These are phyloP conservation scores for Umbelopsis ramanniana DNA, from an alignment of 192 early-diverging fungal genomes.

Conservation along the genomic window DNA sequence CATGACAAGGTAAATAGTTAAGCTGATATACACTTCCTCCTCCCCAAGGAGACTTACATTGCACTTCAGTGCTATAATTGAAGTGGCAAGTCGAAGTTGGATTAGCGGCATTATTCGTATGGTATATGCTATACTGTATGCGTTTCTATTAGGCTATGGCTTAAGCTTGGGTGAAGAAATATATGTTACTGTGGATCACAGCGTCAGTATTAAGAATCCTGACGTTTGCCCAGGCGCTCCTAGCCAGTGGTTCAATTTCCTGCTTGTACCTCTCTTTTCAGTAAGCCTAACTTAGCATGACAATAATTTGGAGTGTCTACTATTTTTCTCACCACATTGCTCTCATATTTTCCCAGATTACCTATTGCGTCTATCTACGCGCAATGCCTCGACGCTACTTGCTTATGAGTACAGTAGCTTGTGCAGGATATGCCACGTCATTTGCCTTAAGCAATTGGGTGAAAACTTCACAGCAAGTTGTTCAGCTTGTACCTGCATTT, in stretches of 20 bases:
- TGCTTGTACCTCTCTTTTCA: constrained; percentile 57
- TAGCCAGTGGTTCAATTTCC: constrained; percentile 44
- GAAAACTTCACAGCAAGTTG: constrained; percentile 57
- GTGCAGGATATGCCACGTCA: constrained; percentile 69
- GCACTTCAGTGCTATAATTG: constrained; percentile 70
- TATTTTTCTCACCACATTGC: background rate
- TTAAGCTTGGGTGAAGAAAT: constrained; percentile 65
- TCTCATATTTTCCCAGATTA: constrained; percentile 9
- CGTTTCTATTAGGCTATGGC: constrained; percentile 80
- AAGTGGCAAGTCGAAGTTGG: constrained; percentile 85
- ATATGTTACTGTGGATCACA: constrained; percentile 51
- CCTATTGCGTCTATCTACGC: constrained; percentile 49
- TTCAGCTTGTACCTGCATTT: constrained; percentile 75
- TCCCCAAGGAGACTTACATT: background rate
- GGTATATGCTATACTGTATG: constrained; percentile 82
- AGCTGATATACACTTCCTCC: no score
- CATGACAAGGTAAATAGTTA: constrained; percentile 60
- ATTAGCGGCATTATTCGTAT: constrained; percentile 87
- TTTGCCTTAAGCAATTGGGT: constrained; percentile 55
- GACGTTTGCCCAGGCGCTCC: background rate
- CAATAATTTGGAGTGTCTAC: background rate
- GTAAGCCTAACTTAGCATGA: background rate
- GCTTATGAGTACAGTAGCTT: constrained; percentile 70
- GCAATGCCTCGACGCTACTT: constrained; percentile 66
- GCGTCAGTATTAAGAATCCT: constrained; percentile 17